A percentile compares a stretch with the other conserved stretches of the same genome.
phyloP scores from a whole-genome alignment of 2,329 filamentous ascomycete genomes.

The Westerdykella sp. region DNA sequence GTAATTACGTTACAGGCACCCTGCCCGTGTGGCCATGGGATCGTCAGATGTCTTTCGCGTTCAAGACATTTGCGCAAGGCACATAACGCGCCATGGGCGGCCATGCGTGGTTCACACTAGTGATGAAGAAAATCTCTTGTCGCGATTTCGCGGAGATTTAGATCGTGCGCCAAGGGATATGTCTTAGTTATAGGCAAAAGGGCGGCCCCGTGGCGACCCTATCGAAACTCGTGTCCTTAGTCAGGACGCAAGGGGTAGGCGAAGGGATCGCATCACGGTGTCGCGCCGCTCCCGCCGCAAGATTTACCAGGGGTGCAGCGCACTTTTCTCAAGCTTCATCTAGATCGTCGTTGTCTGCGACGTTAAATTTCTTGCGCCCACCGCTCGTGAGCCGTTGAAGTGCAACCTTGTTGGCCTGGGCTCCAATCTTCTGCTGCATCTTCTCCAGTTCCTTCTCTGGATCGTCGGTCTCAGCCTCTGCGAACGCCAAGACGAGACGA shows the following conservation, averaged over 20 bases:
- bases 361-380: constrained; percentile 82
- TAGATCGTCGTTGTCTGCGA: constrained; percentile 61
- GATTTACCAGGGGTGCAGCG: constrained; percentile 22
- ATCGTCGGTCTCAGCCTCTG: constrained; percentile 79
- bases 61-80: constrained; percentile 21
- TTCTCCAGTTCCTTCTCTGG: constrained; percentile 93
- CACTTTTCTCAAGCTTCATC: constrained; percentile 33
- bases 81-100: constrained; percentile 26
- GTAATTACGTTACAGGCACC: constrained; percentile 21
- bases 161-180: constrained; percentile 23
- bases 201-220: constrained; percentile 16
- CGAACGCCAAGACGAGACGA: constrained; percentile 84
- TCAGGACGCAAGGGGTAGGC: constrained; percentile 30
- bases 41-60: constrained; percentile 30
- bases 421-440: constrained; percentile 93
- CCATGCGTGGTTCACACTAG: constrained; percentile 31
- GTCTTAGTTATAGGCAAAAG: constrained; percentile 26
- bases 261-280: constrained; percentile 23
- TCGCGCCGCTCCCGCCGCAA: constrained; percentile 28
- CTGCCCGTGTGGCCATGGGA: constrained; percentile 12
- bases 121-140: constrained; percentile 20
- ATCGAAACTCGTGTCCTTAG: constrained; percentile 20
- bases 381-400: constrained; percentile 79
- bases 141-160: constrained; percentile 28
- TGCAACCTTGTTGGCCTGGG: constrained; percentile 84